Conservation (phyloP, 1,139 yeast species). For the Wickerhamiella infanticola region DNA sequence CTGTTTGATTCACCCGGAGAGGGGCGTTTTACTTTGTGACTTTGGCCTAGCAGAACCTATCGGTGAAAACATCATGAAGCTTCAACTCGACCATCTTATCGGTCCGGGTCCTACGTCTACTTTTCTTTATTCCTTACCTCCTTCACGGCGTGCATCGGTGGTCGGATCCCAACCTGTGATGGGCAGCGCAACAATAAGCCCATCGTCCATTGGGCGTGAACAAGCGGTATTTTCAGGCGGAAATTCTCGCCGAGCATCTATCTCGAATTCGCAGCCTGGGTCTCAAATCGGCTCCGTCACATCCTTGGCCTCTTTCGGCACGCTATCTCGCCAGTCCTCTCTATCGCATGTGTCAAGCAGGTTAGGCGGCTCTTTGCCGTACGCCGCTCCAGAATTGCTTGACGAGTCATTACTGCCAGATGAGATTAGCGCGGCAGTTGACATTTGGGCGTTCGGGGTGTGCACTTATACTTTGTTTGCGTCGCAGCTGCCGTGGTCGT, state of each 20-base stretch:
- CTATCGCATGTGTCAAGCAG: conserved; percentile 8
- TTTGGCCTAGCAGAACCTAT: conserved; percentile 62
- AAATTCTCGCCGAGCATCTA: not conserved
- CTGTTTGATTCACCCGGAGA: conserved; percentile 39
- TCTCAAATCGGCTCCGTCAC: not conserved
- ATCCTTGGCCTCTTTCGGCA: not conserved
- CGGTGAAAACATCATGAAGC: conserved; percentile 14
- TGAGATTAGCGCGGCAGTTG: conserved; percentile 59
- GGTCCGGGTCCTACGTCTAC: conserved; percentile 1
- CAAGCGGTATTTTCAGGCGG: not conserved
- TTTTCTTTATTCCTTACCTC: not conserved
- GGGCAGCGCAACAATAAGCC: not conserved
- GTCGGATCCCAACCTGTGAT: not conserved
- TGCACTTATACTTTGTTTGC: conserved; percentile 54
- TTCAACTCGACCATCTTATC: not conserved
- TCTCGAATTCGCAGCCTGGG: not conserved
- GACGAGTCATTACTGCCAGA: conserved; percentile 27
- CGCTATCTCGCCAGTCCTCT: not conserved
- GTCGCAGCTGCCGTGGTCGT: conserved; percentile 71
- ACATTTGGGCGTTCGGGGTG: conserved; percentile 86
- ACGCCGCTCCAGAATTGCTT: conserved; percentile 78
- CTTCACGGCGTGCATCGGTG: not conserved
- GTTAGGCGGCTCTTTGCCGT: conserved; percentile 66
- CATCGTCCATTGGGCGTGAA: not conserved
- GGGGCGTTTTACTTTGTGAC: conserved; percentile 43